phyloP scores from a whole-genome alignment of 768 basidiomycete species.

The Amanita exitialis region DNA sequence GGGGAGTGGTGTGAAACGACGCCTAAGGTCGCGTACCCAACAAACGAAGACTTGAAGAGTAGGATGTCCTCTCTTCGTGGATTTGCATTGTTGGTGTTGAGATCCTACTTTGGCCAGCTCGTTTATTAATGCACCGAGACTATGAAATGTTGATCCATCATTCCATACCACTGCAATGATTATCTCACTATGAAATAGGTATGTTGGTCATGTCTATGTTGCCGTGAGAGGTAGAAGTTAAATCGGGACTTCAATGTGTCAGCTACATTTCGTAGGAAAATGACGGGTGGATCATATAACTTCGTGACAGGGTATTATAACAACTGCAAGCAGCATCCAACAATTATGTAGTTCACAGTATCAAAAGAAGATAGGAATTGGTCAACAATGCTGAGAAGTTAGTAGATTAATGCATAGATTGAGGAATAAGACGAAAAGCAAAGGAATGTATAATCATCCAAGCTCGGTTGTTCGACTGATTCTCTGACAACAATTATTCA shows the following conservation, averaged over 20 bases:
- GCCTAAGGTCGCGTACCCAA: constrained; percentile 35
- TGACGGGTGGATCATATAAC: neutral
- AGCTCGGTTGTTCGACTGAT: neutral
- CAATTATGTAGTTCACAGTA: constrained; percentile 3
- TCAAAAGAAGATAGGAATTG: neutral
- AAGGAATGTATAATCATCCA: neutral
- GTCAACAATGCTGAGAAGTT: neutral
- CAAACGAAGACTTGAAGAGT: constrained; percentile 28
- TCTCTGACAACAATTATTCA: neutral
- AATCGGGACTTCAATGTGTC: neutral
- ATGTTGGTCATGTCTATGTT: constrained; percentile 1
- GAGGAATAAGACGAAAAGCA: neutral
- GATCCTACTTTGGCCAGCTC: constrained; percentile 30
- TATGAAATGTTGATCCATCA: constrained; percentile 11
- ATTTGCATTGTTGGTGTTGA: constrained; percentile 13
- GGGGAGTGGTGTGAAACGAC: constrained; percentile 37
- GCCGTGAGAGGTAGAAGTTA: neutral
- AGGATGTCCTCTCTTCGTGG: constrained; percentile 19
- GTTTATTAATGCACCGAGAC: constrained; percentile 40
- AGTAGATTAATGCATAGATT: constrained; percentile 6
- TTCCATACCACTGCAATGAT: neutral
- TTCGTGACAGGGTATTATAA: constrained; percentile 5
- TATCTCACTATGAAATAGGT: constrained; percentile 20
- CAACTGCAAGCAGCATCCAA: neutral
- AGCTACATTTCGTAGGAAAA: neutral